These are phyloP conservation scores for Aspergillus udagawae DNA, from an alignment of 2,329 filamentous ascomycete genomes.

Conservation along the genomic window DNA sequence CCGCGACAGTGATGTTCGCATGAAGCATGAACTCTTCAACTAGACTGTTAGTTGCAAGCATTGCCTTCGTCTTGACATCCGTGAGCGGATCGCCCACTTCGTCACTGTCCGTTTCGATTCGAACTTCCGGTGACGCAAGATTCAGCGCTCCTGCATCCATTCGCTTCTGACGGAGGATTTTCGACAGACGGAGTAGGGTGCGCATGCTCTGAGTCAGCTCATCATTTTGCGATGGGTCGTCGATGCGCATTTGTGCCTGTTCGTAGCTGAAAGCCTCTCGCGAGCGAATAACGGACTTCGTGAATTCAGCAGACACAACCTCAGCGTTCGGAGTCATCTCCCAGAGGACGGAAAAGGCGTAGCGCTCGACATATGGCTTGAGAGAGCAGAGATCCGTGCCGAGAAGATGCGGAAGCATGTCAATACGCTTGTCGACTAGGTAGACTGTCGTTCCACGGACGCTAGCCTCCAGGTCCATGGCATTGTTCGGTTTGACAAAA, in stretches of 20 bases:
- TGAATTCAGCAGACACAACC: conserved; percentile 80
- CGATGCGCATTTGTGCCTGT: conserved; percentile 88
- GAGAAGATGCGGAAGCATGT: conserved; percentile 96
- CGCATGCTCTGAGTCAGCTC: conserved; percentile 89
- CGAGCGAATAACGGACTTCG: conserved; percentile 96
- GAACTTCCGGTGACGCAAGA: conserved; percentile 95
- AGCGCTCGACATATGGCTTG: conserved; percentile 95
- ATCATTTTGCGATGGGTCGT: conserved; percentile 81
- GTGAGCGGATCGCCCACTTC: conserved; percentile 88
- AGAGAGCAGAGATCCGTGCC: conserved; percentile 95
- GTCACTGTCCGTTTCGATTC: conserved; percentile 89
- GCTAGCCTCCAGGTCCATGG: conserved; percentile 95
- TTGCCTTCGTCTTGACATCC: conserved; percentile 91
- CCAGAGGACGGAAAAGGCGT: conserved; percentile 82
- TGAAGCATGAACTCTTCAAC: conserved; percentile 99
- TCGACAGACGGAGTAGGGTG: conserved; percentile 79
- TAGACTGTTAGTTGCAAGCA: conserved; percentile 92
- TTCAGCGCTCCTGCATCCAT: conserved; percentile 95
- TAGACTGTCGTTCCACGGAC: conserved; percentile 95
- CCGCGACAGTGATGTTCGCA: conserved; percentile 91
- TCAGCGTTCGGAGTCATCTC: conserved; percentile 82
- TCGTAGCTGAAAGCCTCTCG: conserved; percentile 98
- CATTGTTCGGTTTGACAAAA: conserved; percentile 94
- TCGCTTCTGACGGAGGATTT: conserved; percentile 89
- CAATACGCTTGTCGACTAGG: conserved; percentile 96